These are phyloP conservation scores for Myochromella boudieri DNA, from an alignment of 768 basidiomycete genomes.

Conservation along the genomic window DNA sequence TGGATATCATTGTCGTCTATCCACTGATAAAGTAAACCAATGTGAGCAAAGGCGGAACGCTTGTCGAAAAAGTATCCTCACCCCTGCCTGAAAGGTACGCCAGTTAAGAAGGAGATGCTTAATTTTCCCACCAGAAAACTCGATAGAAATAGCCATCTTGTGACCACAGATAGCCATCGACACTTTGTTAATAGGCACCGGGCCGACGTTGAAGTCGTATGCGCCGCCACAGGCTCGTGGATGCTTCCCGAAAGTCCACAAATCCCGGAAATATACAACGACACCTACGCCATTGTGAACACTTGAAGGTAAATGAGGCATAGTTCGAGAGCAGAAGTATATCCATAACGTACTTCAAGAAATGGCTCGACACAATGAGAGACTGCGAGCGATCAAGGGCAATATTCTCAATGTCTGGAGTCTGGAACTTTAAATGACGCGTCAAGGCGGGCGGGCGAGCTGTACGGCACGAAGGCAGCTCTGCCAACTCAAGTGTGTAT, in stretches of 20 bases:
- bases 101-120: slow-evolving; percentile 52
- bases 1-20: slow-evolving; percentile 47
- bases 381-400: slow-evolving; percentile 45
- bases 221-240: slow-evolving; percentile 37
- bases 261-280: slow-evolving; percentile 52
- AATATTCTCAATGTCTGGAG: slow-evolving; percentile 41
- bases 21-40: slow-evolving; percentile 35
- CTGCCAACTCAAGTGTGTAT: slow-evolving; percentile 41
- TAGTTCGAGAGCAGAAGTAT: neutral
- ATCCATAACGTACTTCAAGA: slow-evolving; percentile 32
- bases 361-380: slow-evolving; percentile 43
- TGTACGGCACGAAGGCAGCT: slow-evolving; percentile 50
- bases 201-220: slow-evolving; percentile 41
- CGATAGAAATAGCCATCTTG: slow-evolving; percentile 42
- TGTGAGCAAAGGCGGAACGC: neutral
- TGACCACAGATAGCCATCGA: slow-evolving; percentile 41
- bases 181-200: slow-evolving; percentile 33
- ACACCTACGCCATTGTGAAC: slow-evolving; percentile 41
- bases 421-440: slow-evolving; percentile 44
- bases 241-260: slow-evolving; percentile 58
- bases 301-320: slow-evolving; percentile 14
- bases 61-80: slow-evolving; percentile 21
- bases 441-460: slow-evolving; percentile 42
- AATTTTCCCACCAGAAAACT: slow-evolving; percentile 37
- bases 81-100: slow-evolving; percentile 46